These are phyloP conservation scores for Alternaria consortialis DNA, from an alignment of 2,329 filamentous ascomycete species.

Conservation along the genomic window DNA sequence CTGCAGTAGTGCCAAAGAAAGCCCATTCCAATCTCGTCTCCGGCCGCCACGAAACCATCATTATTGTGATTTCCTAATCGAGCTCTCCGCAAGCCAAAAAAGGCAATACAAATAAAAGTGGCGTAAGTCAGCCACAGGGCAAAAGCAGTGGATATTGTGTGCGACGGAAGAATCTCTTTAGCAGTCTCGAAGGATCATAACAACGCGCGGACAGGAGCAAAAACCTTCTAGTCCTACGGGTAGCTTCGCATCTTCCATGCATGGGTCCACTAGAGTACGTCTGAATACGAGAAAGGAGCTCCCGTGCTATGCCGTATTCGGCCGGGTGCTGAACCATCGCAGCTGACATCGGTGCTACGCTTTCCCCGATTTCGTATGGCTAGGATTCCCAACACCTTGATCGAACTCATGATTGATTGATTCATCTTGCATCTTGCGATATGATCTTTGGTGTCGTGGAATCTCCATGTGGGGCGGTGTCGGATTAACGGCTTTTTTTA, in stretches of 20 bases:
- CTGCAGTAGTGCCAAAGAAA: constrained; percentile 24
- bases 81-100: not conserved
- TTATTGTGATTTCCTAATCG: not conserved
- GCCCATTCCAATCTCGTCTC: constrained; percentile 21
- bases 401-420: not conserved
- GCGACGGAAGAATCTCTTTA: not conserved
- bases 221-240: not conserved
- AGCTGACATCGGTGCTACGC: not conserved
- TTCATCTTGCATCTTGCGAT: not conserved
- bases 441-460: not conserved
- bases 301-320: not conserved
- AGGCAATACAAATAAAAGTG: not conserved
- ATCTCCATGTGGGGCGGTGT: not conserved
- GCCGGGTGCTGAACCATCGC: not conserved
- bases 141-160: not conserved
- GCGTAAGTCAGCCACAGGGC: not conserved
- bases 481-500: not conserved
- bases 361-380: not conserved
- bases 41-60: constrained; percentile 11
- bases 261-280: not conserved
- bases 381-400: not conserved
- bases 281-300: constrained; percentile 1
- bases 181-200: constrained; percentile 2
- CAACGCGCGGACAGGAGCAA: constrained; percentile 2
- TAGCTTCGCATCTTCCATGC: not conserved